These are phyloP conservation scores for Pichia scutulata DNA, from an alignment of 805 yeast species.

Conservation along the genomic window DNA sequence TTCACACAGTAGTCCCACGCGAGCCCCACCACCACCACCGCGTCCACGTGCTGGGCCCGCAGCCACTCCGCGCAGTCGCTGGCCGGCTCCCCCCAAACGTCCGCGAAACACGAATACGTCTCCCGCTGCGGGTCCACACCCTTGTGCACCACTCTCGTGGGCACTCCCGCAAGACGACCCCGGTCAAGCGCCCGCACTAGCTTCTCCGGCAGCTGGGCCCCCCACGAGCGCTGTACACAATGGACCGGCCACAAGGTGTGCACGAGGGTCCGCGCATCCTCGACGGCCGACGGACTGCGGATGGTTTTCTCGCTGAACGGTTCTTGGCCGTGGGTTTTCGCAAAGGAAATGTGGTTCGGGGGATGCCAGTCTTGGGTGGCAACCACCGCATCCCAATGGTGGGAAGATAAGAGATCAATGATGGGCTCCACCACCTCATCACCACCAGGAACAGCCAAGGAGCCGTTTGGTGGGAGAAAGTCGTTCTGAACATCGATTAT, in stretches of 20 bases:
- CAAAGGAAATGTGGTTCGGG: conserved; percentile 68
- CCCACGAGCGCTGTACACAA: conserved; percentile 66
- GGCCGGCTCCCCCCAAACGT: conserved; percentile 50
- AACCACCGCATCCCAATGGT: conserved; percentile 54
- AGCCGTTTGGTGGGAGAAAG: conserved; percentile 71
- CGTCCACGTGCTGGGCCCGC: not conserved
- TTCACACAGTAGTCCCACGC: conserved; percentile 83
- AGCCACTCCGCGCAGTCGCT: not conserved
- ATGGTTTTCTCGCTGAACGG: conserved; percentile 48
- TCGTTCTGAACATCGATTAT: conserved; percentile 83
- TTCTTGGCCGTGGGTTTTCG: conserved; percentile 46
- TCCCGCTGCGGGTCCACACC: conserved; percentile 51
- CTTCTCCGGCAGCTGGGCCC: conserved; percentile 53
- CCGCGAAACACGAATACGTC: conserved; percentile 81
- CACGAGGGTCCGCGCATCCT: conserved; percentile 23
- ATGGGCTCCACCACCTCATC: conserved; percentile 48
- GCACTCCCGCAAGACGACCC: conserved; percentile 31
- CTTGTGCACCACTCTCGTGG: conserved; percentile 47
- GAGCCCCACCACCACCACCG: conserved; percentile 66
- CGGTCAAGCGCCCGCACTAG: conserved; percentile 30
- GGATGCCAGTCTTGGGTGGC: conserved; percentile 93
- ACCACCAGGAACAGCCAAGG: conserved; percentile 68
- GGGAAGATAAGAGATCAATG: conserved; percentile 35
- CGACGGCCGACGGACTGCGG: conserved; percentile 41
- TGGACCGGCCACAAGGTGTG: conserved; percentile 86